These are phyloP conservation scores for Wallacemonas rigidus DNA, from an alignment of 208 protist genomes.

Conservation along the genomic window DNA sequence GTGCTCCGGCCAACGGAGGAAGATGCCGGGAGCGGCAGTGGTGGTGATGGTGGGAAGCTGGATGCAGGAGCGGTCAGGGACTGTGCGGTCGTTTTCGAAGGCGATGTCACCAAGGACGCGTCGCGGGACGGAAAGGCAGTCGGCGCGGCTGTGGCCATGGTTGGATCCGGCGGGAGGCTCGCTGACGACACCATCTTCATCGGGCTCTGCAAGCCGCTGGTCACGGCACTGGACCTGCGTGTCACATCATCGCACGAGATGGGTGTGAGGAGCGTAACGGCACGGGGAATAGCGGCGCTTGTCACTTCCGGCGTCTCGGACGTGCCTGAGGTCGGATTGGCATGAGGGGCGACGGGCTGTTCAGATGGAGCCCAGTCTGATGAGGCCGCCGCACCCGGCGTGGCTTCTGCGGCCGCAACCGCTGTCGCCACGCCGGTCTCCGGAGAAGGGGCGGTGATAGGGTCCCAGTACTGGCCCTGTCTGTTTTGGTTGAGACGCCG, in stretches of 20 bases:
- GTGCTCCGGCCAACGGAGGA: constrained; percentile 6
- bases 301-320: too few species aligned
- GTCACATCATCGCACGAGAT: neutral
- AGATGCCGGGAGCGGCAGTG: neutral
- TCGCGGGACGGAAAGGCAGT: neutral
- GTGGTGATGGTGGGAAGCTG: neutral
- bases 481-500: neutral
- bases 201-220: neutral
- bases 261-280: neutral
- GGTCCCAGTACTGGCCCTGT: neutral
- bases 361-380: neutral
- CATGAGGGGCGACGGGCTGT: too few species aligned
- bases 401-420: neutral
- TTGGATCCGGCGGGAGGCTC: neutral
- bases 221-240: neutral
- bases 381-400: neutral
- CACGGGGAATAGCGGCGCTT: too few species aligned
- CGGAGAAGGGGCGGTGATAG: neutral
- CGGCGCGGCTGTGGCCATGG: neutral
- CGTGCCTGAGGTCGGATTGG: too few species aligned
- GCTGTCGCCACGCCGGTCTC: neutral
- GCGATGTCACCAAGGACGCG: neutral
- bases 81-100: neutral
- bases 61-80: neutral
- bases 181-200: neutral